Conservation (phyloP, 768 basidiomycete genomes). For the Chalciporus pseudorubinellus region DNA sequence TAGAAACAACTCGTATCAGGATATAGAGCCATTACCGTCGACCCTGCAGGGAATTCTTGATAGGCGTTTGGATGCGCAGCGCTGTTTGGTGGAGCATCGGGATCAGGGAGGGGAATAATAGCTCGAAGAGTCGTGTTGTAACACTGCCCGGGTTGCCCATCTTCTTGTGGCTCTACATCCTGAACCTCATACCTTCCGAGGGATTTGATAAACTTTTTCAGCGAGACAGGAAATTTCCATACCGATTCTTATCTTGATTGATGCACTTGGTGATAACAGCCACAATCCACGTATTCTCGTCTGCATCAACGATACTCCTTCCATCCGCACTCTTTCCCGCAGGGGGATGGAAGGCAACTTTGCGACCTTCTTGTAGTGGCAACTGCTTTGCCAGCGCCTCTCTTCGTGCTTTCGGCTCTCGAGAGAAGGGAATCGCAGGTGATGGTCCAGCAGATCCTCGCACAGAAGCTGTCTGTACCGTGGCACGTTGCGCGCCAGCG, state of each 20-base stretch:
- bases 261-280: conserved; percentile 72
- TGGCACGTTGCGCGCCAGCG: conserved; percentile 16
- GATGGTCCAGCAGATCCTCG: conserved; percentile 61
- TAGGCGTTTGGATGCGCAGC: conserved; percentile 68
- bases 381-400: conserved; percentile 61
- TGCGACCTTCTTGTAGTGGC: conserved; percentile 69
- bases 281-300: conserved; percentile 69
- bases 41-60: conserved; percentile 67
- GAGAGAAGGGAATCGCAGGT: conserved; percentile 47
- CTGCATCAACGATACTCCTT: conserved; percentile 46
- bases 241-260: conserved; percentile 71
- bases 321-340: conserved; percentile 48
- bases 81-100: conserved; percentile 51
- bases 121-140: conserved; percentile 69
- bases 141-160: conserved; percentile 66
- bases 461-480: conserved; percentile 18
- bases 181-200: conserved; percentile 74
- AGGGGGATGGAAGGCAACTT: conserved; percentile 78
- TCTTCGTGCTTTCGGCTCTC: conserved; percentile 66
- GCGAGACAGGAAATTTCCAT: conserved; percentile 7
- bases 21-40: conserved; percentile 83
- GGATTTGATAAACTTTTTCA: neutral
- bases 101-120: conserved; percentile 81
- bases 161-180: conserved; percentile 81
- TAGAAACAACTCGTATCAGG: conserved; percentile 92